Evolutionary conservation across 225 moss, liverwort and hornwort genomes (phyloP), one percentile per base, ranked within the genome.

Genomic region (Sphagnum tenellum): DNA sequence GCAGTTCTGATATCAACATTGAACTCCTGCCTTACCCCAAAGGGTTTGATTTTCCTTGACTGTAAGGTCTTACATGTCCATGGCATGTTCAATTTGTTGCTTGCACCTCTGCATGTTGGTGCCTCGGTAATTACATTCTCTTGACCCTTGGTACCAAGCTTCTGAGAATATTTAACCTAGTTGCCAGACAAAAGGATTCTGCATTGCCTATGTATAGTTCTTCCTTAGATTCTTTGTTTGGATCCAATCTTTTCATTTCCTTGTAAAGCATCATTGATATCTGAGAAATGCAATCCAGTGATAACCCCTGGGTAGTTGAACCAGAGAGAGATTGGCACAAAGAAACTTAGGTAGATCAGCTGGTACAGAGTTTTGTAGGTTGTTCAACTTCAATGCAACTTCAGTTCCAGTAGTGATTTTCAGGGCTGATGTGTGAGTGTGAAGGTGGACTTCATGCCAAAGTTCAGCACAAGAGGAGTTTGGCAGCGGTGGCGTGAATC

Each of bases 401-500:
- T 29, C 29, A 29, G 29, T 1, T 29, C 29, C 29, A 29, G 29
- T 29, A 29, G 29, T 29, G 29, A 29, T 29, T 29, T 29, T 29
- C 29, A 29, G 46, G 61, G 50, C 9, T 7, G 5, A 50, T 66
- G 70, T 65, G 47, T 55, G 67, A 5, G 13, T 82, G 63, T 79
- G 76, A 82, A 85, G 85, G 73, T 98, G 61, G 89, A 93, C 52
- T 86, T 93, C 50, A 66, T 93, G 68, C 93, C 93, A 47, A 98
- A 98, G 73, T 98, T 98, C 62, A 98, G 98, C 65, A 87, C 87
- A 29, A 89, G 90, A 58, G 90, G 93, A 74, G 87, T 98, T 62
- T 98, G 98, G 98, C 77, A 90, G 74, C 82, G 72, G 47, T 93
- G 89, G 89, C 86, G 73, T 60, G 67, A 68, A 10, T 89, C 90